Evolutionary conservation across 176 grass and related monocot species (phyloP), one percentile per base, ranked within the genome.

Genomic region (Coix lacrymajobi): DNA sequence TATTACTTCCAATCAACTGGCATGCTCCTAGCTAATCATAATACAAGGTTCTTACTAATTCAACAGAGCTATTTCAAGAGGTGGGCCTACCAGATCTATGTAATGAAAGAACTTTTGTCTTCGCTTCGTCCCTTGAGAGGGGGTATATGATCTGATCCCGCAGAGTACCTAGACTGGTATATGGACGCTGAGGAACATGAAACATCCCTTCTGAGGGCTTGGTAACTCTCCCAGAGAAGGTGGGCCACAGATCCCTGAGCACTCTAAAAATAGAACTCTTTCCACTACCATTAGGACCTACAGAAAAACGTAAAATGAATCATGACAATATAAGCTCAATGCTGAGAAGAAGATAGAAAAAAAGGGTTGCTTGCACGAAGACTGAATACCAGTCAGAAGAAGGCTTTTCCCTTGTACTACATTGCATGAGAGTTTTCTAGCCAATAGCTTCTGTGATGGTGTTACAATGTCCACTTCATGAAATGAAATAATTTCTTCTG

Each of bases 211-310:
- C 79, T 68, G 71, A 83, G 38, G 96, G 93, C 74, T 93, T 99
- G 11, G 75, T 80, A 62, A 99, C 85, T 81, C 85, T 92, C 74
- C 96, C 96, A 73, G 91, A 92, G 65, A 84, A 87, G 77, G 89
- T 90, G 20, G 93, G 96, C 96, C 96, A 99, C 66, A 99, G 84
- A 70, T 89, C 96, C 87, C 87, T 72, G 44, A 99, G 92, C 17
- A 91, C 93, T 87, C 96, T 92, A 72, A 99, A 96, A 81, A 99
- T 86, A 73, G 93, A 96, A 91, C 93, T 99, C 85, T 99, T 99
- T 71, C 96, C 96, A 26, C 93, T 93, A 52, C 96, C 96, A 87
- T 98, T 98, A 44, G 96, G 96, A 76, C 96, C 96, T 99, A 79
- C 81, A 83, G 36, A 73, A 81, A 70, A 90, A 68, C 48, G 29